Evolutionary conservation across 2,329 filamentous ascomycete genomes (phyloP), one percentile per base, ranked within the genome.

Genomic region (Aureobasidium leucospermi): DNA sequence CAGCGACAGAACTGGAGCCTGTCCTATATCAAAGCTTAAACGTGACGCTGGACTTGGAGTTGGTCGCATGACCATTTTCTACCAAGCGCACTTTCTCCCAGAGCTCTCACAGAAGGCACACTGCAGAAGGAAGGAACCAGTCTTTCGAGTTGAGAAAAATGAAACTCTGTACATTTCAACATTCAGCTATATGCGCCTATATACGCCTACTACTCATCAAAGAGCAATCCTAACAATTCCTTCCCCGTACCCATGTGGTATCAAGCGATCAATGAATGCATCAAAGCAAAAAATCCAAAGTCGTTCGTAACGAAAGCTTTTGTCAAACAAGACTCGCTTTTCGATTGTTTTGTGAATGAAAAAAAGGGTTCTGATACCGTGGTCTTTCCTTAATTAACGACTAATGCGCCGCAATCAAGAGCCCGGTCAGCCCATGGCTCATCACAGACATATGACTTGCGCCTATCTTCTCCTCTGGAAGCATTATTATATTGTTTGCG

Each of bases 141-240:
- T n/a, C 16, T 16, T 19, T 49, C 13, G 5, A 49, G 6, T 8
- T 29, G 28, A 55, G 39, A 55, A 34, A 45, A 42, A 45, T 28
- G 8, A 13, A 45, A 45, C 52, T 56, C 39, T 56, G 41, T 56
- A 56, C 31, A 56, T 56, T 23, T 36, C 32, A 19, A 11, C 15
- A 46, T 56, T 56, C 41, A 46, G 29, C 51, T 55, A 39, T 52
- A 15, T 55, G 51, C 51, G 39, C 51, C 51, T 55, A 41, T 28
- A 8, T 52, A 41, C 48, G 48, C 48, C 48, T 19, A 16, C 39
- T 55, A 31, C 29, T 6, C 13, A 36, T 36, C 23, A 36, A 19
- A 11, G 51, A 43, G 34, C 51, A 34, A 43, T 15, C 28, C 39
- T 28, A 29, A 6, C 15, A 11, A 55, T 55, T 8, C 51, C 51